Base-by-base conservation (phyloP, 345 rosid species). In the Dimocarpus longan region DNA sequence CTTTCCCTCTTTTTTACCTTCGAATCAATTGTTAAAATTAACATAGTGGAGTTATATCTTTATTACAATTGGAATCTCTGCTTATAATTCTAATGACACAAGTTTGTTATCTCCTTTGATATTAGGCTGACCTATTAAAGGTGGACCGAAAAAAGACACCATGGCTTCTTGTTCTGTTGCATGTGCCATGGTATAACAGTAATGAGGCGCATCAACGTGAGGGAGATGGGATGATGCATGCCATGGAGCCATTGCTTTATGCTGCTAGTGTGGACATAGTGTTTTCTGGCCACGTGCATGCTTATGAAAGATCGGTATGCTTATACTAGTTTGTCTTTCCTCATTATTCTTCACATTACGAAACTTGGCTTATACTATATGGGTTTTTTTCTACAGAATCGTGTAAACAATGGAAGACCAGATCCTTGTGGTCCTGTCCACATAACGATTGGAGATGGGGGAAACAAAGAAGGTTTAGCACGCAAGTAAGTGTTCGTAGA, bases 181-280 rank as follows among this genome's bases (percentile, higher is more conserved):
- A 93, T 82, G 96, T 82, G 59, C 99, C 99, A 9, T 96, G 99
- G 99, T 96, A 96, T 83, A 96, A 94, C 73, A 96, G 95, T 77
- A 94, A 96, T 56, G 39, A 84, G 66, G 97, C 97, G 32, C 99
- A 91, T 86, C 98, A 88, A 84, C 85, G 86, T 63, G 97, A 92
- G 86, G 99, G 99, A 24, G 90, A 87, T 46, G 85, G 44, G 13
- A 96, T 96, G 98, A 93, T 90, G 97, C 88, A 74, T 74, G 85
- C 87, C 76, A 89, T 93, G 95, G 99, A 96, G 87, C 95, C 95
- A 56, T 81, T 96, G 83, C 90, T 96, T 46, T 85, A 90, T 80
- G 91, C 92, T 40, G 95, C 94, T 76, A 80, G 92, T 68, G 98
- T 88, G 43, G 99, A 96, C 82, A 48, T 96, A 5, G 83, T 93